Percentiles rank a stretch among this genome's conserved stretches.
Evolutionary conservation across 306 rosid genomes (phyloP).

Genomic region (Glycine soja): DNA sequence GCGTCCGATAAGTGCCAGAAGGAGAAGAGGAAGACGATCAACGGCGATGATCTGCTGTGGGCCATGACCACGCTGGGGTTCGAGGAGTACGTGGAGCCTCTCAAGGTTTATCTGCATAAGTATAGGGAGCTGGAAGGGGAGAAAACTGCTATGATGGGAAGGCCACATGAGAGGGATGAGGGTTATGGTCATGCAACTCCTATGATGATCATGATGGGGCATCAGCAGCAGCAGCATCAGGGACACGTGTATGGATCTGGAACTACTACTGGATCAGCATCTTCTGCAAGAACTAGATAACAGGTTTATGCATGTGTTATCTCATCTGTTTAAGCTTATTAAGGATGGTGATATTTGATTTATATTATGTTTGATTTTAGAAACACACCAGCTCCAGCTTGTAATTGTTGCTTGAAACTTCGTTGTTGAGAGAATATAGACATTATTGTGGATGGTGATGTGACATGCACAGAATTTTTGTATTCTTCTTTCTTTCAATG

Average conservation of each 20-base stretch:
- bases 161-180: constrained; percentile 8
- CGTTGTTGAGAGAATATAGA: constrained; percentile 11
- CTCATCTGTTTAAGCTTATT: background rate
- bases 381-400: background rate
- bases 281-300: constrained; percentile 54
- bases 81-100: constrained; percentile 66
- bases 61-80: constrained; percentile 70
- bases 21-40: constrained; percentile 64
- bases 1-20: constrained; percentile 71
- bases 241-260: constrained; percentile 67
- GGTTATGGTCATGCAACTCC: constrained; percentile 35
- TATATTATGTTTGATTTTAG: constrained; percentile 13
- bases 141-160: constrained; percentile 42
- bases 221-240: constrained; percentile 41
- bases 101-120: constrained; percentile 63
- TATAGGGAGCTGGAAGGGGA: constrained; percentile 66
- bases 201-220: constrained; percentile 60
- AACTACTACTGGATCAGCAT: constrained; percentile 45
- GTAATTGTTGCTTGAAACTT: constrained; percentile 34
- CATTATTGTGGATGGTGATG: constrained; percentile 32
- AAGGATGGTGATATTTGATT: background rate
- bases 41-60: constrained; percentile 75
- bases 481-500: background rate
- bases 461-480: constrained; percentile 12
- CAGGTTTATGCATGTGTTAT: background rate